Base-by-base conservation (phyloP, 2,329 filamentous ascomycete species). In the Talaromyces sp. region DNA sequence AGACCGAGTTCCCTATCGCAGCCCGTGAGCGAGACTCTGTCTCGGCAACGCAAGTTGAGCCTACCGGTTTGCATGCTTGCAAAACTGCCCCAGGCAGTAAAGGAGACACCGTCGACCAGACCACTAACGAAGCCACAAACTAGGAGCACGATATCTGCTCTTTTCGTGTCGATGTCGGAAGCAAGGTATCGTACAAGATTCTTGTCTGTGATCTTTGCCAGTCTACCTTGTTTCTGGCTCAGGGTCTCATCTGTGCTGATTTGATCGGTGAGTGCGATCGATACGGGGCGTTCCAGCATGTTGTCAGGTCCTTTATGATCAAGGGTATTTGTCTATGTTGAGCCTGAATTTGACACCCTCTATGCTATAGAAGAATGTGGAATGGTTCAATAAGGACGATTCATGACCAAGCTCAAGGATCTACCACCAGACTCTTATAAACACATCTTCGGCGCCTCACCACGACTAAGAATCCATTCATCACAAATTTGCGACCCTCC, bases 21-120 rank as follows among this genome's bases (percentile, higher is more conserved):
- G 2, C 16, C 11, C 37, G 16, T 23, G 2, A n/a, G 5, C 25
- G 31, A 28, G 9, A 21, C 21, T 57, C 3, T n/a, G 14, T 8
- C 14, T 23, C 1, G 23, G 9, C 2, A 62, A 16, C n/a, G 35
- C 31, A 37, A 11, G 37, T 25, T 23, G 46, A 23, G 64, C 67
- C 16, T 68, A 77, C 76, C 76, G 61, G 76, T 77, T 65, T 79
- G 76, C 76, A 79, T 78, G 65, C 76, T 76, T 28, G 75, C 70
- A 61, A 78, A 79, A 67, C 73, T 77, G 3, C 72, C 75, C 76
- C 76, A 78, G 57, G 75, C 75, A 63, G 77, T 77, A 66, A 76
- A 78, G 1, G 75, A 75, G 16, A 77, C 63, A 23, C 75, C 75
- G 50, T 79, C 76, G 8, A 78, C 72, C 14, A 79, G 67, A 11